Percentiles rank a stretch among this genome's conserved stretches.
Conservation (phyloP, 2,329 filamentous ascomycete genomes). For the Colletotrichum siamense region DNA sequence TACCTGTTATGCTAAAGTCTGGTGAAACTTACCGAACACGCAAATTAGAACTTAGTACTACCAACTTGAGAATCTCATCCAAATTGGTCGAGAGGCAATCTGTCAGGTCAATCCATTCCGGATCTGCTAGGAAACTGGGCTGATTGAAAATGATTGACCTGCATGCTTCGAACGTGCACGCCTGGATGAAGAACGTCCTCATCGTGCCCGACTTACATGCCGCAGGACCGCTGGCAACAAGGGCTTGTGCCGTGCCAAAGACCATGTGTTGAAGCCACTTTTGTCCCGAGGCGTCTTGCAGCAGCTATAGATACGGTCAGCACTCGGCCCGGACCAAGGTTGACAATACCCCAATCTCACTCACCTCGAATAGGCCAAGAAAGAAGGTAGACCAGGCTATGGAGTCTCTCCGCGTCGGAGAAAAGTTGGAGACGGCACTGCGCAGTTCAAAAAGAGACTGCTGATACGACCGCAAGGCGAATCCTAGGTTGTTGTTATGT, state of each 20-base stretch:
- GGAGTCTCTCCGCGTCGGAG: neutral
- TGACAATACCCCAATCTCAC: neutral
- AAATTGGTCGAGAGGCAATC: neutral
- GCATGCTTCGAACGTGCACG: slow-evolving; percentile 35
- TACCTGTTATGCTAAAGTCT: neutral
- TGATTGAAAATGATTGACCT: slow-evolving; percentile 36
- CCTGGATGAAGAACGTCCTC: slow-evolving; percentile 33
- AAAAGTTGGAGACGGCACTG: slow-evolving; percentile 4
- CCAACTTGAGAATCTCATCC: slow-evolving; percentile 33
- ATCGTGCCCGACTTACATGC: slow-evolving; percentile 25
- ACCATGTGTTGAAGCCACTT: slow-evolving; percentile 40
- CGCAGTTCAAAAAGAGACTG: slow-evolving; percentile 29
- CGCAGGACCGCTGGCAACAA: slow-evolving; percentile 33
- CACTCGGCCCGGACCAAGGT: neutral
- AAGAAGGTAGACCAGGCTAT: slow-evolving; percentile 38
- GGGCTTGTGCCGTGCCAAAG: slow-evolving; percentile 35
- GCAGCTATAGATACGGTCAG: slow-evolving; percentile 28
- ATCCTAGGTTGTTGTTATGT: neutral
- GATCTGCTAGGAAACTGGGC: slow-evolving; percentile 27
- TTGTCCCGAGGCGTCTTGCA: slow-evolving; percentile 34
- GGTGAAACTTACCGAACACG: slow-evolving; percentile 31
- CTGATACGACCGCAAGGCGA: slow-evolving; percentile 30
- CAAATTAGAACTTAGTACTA: slow-evolving; percentile 34
- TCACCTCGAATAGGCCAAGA: slow-evolving; percentile 39
- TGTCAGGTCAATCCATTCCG: slow-evolving; percentile 27